These are phyloP conservation scores for Boletus rubescentipes DNA, from an alignment of 768 basidiomycete species.

Conservation along the genomic window DNA sequence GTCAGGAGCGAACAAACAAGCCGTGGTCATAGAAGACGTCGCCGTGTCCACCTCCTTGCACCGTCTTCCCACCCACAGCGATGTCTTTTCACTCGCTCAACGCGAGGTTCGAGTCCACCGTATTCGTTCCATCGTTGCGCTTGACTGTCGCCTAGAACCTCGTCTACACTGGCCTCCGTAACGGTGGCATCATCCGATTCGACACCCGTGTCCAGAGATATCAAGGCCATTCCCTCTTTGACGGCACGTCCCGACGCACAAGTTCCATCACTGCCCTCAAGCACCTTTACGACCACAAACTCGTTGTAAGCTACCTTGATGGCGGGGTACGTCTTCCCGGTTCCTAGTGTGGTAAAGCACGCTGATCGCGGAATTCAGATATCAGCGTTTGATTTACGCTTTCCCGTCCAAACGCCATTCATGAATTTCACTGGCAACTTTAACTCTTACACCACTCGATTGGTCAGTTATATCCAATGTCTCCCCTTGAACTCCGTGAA, in stretches of 20 bases:
- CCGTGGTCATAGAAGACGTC: conserved; percentile 52
- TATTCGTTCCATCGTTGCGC: not conserved
- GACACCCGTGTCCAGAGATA: conserved; percentile 49
- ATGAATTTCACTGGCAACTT: conserved; percentile 53
- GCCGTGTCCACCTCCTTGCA: conserved; percentile 36
- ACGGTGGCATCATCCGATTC: conserved; percentile 55
- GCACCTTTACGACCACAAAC: conserved; percentile 46
- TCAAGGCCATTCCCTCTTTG: conserved; percentile 41
- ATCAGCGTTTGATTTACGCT: conserved; percentile 63
- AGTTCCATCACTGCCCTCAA: conserved; percentile 57
- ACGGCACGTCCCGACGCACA: conserved; percentile 30
- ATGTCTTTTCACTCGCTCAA: conserved; percentile 62
- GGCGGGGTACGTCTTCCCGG: conserved; percentile 48
- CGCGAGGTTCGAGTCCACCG: conserved; percentile 38
- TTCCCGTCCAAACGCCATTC: conserved; percentile 44
- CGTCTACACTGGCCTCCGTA: conserved; percentile 59
- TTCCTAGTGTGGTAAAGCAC: not conserved
- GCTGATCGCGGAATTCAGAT: conserved; percentile 41
- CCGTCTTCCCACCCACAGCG: conserved; percentile 53
- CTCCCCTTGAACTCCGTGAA: not conserved
- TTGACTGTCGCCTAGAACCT: conserved; percentile 37
- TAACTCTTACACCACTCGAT: conserved; percentile 49
- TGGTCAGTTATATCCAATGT: conserved; percentile 41
- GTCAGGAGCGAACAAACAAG: conserved; percentile 54
- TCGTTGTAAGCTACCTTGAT: conserved; percentile 58